Evolutionary conservation across 768 basidiomycete species (phyloP), one percentile per base, ranked within the genome.

Genomic region (Mycena olivaceomarginata): DNA sequence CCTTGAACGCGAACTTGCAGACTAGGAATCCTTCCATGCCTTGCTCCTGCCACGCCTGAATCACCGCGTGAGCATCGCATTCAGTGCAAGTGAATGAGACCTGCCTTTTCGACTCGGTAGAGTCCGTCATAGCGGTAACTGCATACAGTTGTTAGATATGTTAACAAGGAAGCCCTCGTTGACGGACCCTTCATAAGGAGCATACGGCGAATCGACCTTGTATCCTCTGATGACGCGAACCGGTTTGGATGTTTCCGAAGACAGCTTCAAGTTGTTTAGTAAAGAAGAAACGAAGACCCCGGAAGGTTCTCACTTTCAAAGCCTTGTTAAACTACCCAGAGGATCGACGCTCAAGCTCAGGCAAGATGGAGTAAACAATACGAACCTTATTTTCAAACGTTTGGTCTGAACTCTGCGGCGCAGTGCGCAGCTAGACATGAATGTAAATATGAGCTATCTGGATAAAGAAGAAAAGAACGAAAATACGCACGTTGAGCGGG

Each of bases 41-140:
- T 75, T 86, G 87, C 77, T 94, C 95, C 84, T 90, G 90, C 95
- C 95, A 96, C 5, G 92, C 93, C 93, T 95, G 78, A 9, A 20
- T 46, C 31, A 2, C 2, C 1, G 18, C 37, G 72, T 40, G 67
- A 80, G 60, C 68, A 67, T 9, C 20, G 70, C 31, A 4, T 43
- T 67, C 57, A 22, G 40, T 51, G 18, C 5, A 12, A 41, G 18
- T n/a, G 12, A 31, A 77, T 15, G 20, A 41, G 40, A 57, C 86
- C 65, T 76, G 91, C 95, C 88, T 93, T 93, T 84, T 94, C 94
- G 18, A 97, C 94, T 2, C 81, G 86, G 82, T 98, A 98, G 13
- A 98, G 88, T 1, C 97, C 97, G 80, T 98, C 97, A 81, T 98
- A 98, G 11, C 97, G 93, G 82, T 97, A 98, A 37, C 95, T 95